These are phyloP conservation scores for Bretschneidera sinensis DNA, from an alignment of 345 rosid species.

Conservation along the genomic window DNA sequence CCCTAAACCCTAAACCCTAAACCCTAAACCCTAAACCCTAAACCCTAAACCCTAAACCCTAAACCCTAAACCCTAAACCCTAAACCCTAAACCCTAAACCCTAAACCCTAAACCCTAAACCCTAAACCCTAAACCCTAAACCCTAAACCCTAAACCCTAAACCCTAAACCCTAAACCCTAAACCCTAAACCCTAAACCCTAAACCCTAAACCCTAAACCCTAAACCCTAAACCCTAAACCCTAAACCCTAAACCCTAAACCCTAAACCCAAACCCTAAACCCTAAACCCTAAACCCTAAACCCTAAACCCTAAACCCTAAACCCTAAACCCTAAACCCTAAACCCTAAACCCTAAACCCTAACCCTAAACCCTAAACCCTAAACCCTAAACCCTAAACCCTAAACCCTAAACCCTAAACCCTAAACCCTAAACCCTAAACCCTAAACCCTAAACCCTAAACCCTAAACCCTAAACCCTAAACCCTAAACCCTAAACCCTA, in stretches of 20 bases:
- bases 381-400: slow-evolving; percentile 6
- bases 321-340: slow-evolving; percentile 7
- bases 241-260: slow-evolving; percentile 7
- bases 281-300: slow-evolving; percentile 7
- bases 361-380: neutral
- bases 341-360: slow-evolving; percentile 7
- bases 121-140: slow-evolving; percentile 9
- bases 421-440: too few species aligned
- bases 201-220: slow-evolving; percentile 7
- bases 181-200: slow-evolving; percentile 7
- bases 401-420: slow-evolving; percentile 1
- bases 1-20: slow-evolving; percentile 13
- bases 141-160: slow-evolving; percentile 5
- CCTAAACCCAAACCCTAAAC: slow-evolving; percentile 7
- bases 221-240: slow-evolving; percentile 7
- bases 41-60: slow-evolving; percentile 9
- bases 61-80: slow-evolving; percentile 1
- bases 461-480: too few species aligned
- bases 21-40: slow-evolving; percentile 11
- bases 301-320: slow-evolving; percentile 2
- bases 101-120: slow-evolving; percentile 6
- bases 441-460: too few species aligned
- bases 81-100: slow-evolving; percentile 8
- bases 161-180: slow-evolving; percentile 8
- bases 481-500: too few species aligned